Percentiles rank a stretch among this genome's conserved stretches.
Evolutionary conservation across 495 filamentous ascomycete species (phyloP).

Genomic region (Xylaria flabelliformis): DNA sequence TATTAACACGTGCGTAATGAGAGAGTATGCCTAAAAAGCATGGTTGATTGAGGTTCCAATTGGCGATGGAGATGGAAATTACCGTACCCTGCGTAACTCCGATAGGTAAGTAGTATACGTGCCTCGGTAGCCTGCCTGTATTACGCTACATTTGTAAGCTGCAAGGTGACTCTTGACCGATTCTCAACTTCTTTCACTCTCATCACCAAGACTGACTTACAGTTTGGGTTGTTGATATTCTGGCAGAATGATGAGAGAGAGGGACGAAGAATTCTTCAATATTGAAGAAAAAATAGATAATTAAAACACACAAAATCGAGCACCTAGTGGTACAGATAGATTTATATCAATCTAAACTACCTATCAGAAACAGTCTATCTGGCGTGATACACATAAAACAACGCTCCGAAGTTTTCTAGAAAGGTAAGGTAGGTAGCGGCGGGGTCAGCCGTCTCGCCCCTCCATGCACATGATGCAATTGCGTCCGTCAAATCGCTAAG

Average conservation of each 20-base stretch:
- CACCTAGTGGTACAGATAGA: background rate
- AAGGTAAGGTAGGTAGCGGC: constrained; percentile 9
- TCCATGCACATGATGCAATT: constrained; percentile 6
- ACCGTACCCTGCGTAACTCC: constrained; percentile 4
- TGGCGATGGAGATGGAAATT: background rate
- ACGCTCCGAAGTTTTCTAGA: background rate
- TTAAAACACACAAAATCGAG: background rate
- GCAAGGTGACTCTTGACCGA: background rate
- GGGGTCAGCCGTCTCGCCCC: background rate
- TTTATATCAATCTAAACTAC: background rate
- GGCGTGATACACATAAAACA: background rate
- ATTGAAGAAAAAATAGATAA: no score
- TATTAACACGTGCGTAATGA: background rate
- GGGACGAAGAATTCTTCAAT: background rate
- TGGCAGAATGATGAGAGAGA: background rate
- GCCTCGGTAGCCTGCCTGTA: background rate
- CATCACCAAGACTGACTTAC: background rate
- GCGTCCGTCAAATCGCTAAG: background rate
- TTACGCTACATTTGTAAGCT: background rate
- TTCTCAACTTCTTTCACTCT: background rate
- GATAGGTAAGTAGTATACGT: background rate
- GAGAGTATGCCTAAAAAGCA: background rate
- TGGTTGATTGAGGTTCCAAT: background rate
- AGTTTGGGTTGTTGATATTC: background rate
- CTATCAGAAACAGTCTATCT: background rate